phyloP scores from a whole-genome alignment of 1,284 basidiomycete genomes.

The Crepidotus sp. region DNA sequence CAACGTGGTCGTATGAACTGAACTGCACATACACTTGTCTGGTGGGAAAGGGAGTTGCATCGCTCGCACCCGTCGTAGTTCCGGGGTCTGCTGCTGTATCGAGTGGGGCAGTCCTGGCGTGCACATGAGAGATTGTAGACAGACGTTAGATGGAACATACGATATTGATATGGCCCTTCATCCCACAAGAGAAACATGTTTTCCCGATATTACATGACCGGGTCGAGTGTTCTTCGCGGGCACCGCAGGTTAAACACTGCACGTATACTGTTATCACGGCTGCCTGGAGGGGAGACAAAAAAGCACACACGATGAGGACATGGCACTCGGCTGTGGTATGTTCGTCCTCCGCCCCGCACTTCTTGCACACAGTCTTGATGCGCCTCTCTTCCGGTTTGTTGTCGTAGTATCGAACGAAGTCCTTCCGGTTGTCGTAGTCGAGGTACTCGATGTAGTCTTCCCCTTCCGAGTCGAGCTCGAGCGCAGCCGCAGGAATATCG shows the following conservation, averaged over 20 bases:
- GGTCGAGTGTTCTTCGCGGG: conserved; percentile 76
- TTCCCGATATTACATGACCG: conserved; percentile 79
- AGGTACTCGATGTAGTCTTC: conserved; percentile 65
- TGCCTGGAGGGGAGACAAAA: not conserved
- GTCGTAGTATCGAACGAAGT: conserved; percentile 57
- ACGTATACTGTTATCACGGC: not conserved
- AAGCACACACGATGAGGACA: conserved; percentile 56
- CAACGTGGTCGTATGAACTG: not conserved
- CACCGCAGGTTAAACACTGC: conserved; percentile 85
- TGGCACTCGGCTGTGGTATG: conserved; percentile 57
- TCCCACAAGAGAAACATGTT: conserved; percentile 79
- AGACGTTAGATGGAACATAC: conserved; percentile 37
- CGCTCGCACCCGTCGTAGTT: conserved; percentile 57
- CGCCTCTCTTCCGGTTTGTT: conserved; percentile 34
- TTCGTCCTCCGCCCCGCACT: conserved; percentile 56
- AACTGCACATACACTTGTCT: conserved; percentile 47
- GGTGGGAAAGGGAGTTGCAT: conserved; percentile 66
- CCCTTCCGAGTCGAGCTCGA: conserved; percentile 34
- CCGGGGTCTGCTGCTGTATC: conserved; percentile 30
- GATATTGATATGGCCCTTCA: conserved; percentile 76
- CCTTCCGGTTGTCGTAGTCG: conserved; percentile 59
- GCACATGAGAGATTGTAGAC: no score
- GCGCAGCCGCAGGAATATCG: conserved; percentile 35
- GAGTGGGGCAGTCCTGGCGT: conserved; percentile 76
- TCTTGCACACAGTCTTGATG: conserved; percentile 54